Base-by-base conservation (phyloP, 495 filamentous ascomycete species). In the Neurospora sp. region DNA sequence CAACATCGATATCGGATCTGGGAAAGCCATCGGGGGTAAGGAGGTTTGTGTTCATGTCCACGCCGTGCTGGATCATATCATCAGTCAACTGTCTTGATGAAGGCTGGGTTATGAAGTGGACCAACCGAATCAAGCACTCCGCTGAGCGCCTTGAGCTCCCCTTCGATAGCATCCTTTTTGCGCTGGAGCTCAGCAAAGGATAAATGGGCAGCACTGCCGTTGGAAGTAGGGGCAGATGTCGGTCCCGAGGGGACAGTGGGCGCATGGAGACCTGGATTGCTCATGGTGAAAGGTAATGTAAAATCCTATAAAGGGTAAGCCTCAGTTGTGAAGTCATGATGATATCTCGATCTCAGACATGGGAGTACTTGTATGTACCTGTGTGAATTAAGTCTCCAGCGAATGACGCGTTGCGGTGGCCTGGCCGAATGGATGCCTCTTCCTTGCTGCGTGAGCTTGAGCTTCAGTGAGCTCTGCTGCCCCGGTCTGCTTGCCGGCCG, bases 11-110 rank as follows among this genome's bases (percentile, higher is more conserved):
- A 80, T 99, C 96, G 74, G 90, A 90, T 76, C 96, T 88, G 40
- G 96, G 96, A 80, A 92, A 99, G 69, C 95, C 96, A 82, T 99
- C 96, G 71, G 90, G 89, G 3, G 96, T 98, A 4, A 92, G 92
- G 68, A 99, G 85, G 59, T 87, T 85, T 3, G 96, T 97, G 79
- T 89, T 92, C 96, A 99, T 98, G 73, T 90, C 91, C 61, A 97
- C 96, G 47, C 90, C 89, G 81, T 98, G 96, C 96, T 97, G 74
- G 68, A 75, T 35, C 22, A 38, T 68, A 79, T 71, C 0, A 71
- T 77, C 71, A 76, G 77, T 71, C 73, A 71, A 65, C 6, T 3
- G 42, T 16, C 18, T 73, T 39, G 27, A 71, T 59, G 6, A 69
- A 70, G 38, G 22, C 47, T 53, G 59, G 37, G 45, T 14, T 14